phyloP scores from a whole-genome alignment of 164 flowering plant species.

The Sextonia rubra region DNA sequence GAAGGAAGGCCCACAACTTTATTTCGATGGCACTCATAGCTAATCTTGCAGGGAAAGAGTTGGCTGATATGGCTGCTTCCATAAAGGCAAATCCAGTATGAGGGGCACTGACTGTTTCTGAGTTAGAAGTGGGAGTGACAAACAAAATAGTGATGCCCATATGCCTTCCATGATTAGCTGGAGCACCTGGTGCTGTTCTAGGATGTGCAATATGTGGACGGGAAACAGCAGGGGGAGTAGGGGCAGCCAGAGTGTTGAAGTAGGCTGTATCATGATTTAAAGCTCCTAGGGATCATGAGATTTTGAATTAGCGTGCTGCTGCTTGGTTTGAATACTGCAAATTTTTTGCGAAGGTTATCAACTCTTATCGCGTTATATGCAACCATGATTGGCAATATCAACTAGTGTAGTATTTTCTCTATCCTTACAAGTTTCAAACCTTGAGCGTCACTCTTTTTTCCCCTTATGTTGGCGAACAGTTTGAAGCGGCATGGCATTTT shows the following conservation, averaged over 20 bases:
- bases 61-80: slow-evolving; percentile 47
- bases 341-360: not conserved
- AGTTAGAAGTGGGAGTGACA: not conserved
- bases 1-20: slow-evolving; percentile 30
- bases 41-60: slow-evolving; percentile 43
- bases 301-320: not conserved
- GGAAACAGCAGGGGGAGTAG: not conserved
- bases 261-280: not conserved
- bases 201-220: too few species aligned
- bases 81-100: slow-evolving; percentile 20
- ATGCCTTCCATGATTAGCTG: too few species aligned
- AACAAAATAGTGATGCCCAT: not conserved
- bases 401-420: not conserved
- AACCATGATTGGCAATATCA: not conserved
- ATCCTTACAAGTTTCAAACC: not conserved
- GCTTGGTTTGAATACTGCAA: not conserved
- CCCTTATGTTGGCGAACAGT: not conserved
- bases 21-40: slow-evolving; percentile 64
- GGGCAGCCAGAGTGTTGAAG: not conserved
- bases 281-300: not conserved
- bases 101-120: not conserved
- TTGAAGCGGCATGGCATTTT: not conserved
- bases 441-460: not conserved
- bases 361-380: not conserved
- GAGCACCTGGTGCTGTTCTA: not conserved